Evolutionary conservation across 169 alveolate genomes (phyloP).

Genomic region (Plasmodium falciparum): DNA sequence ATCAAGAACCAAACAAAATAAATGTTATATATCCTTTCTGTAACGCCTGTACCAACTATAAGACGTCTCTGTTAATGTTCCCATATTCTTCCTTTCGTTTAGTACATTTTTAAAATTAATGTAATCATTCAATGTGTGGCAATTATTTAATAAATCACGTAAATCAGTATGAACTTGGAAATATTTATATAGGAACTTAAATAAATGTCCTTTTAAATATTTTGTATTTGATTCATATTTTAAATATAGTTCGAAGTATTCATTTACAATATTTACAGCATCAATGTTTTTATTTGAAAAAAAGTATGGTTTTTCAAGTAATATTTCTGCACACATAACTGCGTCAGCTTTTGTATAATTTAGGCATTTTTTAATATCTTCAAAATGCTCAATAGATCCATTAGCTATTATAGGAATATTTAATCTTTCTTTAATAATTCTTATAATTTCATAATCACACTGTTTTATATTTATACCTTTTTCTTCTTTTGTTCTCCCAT

Average conservation of each 20-base stretch:
- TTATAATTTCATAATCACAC: slow-evolving; percentile 88
- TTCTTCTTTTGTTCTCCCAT: slow-evolving; percentile 84
- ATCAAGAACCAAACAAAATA: neutral
- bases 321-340: slow-evolving; percentile 94
- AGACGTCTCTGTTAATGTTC: slow-evolving; percentile 23
- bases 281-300: slow-evolving; percentile 79
- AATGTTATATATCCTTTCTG: slow-evolving; percentile 15
- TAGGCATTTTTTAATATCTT: slow-evolving; percentile 90
- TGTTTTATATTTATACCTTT: slow-evolving; percentile 78
- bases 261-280: slow-evolving; percentile 52
- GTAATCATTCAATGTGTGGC: slow-evolving; percentile 47
- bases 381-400: slow-evolving; percentile 93
- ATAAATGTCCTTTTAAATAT: slow-evolving; percentile 70
- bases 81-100: slow-evolving; percentile 26
- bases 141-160: slow-evolving; percentile 64
- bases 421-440: slow-evolving; percentile 88
- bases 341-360: slow-evolving; percentile 94
- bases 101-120: slow-evolving; percentile 21
- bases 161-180: slow-evolving; percentile 61
- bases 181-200: slow-evolving; percentile 60
- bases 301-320: slow-evolving; percentile 92
- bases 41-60: slow-evolving; percentile 71
- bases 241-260: slow-evolving; percentile 63
- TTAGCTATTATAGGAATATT: slow-evolving; percentile 94
- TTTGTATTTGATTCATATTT: slow-evolving; percentile 66